Base-by-base conservation (phyloP, 768 basidiomycete genomes). In the Lentinula raphanica region DNA sequence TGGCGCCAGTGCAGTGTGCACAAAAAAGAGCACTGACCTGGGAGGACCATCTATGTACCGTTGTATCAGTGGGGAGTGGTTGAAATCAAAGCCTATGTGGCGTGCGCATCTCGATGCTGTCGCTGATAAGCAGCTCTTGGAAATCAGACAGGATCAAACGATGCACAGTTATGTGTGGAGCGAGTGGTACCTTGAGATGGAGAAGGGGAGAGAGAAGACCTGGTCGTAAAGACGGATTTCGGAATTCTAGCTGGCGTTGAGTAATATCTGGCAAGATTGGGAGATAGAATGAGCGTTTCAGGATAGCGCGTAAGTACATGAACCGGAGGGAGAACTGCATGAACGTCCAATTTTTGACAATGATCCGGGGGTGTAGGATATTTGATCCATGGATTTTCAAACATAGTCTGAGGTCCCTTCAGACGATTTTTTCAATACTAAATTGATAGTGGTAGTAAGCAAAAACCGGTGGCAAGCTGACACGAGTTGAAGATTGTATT, bases 321-420 rank as follows among this genome's bases (percentile, higher is more conserved):
- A 35, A 35, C 13, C 32, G 9, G 32, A 13, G 9, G 9, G 13
- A 8, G 32, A 6, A 29, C 31, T 29, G 19, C 35, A 36, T 31
- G 31, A 29, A 42, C 53, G 36, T 13, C 13, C 19, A 35, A 19
- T 36, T 35, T 12, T 38, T 54, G 38, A 2, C 31, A 54, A 38
- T 54, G 53, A 54, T 54, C 53, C 53, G 53, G 53, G 53, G 9
- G 8, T 25, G 21, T 25, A 54, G 53, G 53, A 39, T 27, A 29
- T 53, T 32, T 25, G 27, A 49, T n/a, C 25, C 11, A 50, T 50
- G 4, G n/a, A n/a, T n/a, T n/a, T 50, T 35, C 9, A 11, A 28
- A 8, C 9, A 13, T n/a, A n/a, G n/a, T n/a, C n/a, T n/a, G n/a
- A n/a, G n/a, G n/a, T n/a, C n/a, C n/a, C n/a, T n/a, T n/a, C n/a